Evolutionary conservation across 148 eudicot genomes (phyloP), one percentile per base, ranked within the genome.

Genomic region (Polygonum aviculare): DNA sequence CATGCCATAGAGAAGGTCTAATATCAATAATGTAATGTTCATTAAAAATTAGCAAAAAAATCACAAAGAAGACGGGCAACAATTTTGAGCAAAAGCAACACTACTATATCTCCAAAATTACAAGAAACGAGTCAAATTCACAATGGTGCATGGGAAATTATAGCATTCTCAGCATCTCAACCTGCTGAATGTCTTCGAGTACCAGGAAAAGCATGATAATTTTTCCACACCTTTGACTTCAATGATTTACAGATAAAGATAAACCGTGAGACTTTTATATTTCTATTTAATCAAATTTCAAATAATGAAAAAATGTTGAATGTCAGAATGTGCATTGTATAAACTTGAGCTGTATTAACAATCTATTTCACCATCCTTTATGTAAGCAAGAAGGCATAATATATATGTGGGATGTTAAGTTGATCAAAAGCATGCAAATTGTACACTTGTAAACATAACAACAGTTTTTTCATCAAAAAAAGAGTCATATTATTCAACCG

Each of bases 221-320:
- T 62, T 12, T 2, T 16, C 22, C 4, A 19, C 15, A 3, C 12
- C 38, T 60, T 60, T 5, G 38, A 26, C 26, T 26, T 26, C 33
- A 65, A 4, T 1, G n/a, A 33, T 33, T 14, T 12, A 15, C 18
- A 35, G 41, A 35, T 33, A 12, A 65, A 36, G 70, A 65, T 65
- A 65, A 65, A 12, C 1, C 18, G 14, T 63, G 69, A 33, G 18
- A 14, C 9, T 65, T 65, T 35, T 11, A 12, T 26, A 55, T n/a
- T 12, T 7, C 70, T 35, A 59, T 59, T 59, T 2, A 14, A 59
- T 14, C 70, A 65, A 35, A 33, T 33, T 65, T 65, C 41, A 65
- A 63, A 65, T 26, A 14, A 60, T 60, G 69, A 60, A 12, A 60
- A 60, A 60, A 60, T 12, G 40, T 65, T 33, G 70, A 65, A 65